phyloP scores from a whole-genome alignment of 2,329 filamentous ascomycete genomes.

The Diaporthe amygdali region DNA sequence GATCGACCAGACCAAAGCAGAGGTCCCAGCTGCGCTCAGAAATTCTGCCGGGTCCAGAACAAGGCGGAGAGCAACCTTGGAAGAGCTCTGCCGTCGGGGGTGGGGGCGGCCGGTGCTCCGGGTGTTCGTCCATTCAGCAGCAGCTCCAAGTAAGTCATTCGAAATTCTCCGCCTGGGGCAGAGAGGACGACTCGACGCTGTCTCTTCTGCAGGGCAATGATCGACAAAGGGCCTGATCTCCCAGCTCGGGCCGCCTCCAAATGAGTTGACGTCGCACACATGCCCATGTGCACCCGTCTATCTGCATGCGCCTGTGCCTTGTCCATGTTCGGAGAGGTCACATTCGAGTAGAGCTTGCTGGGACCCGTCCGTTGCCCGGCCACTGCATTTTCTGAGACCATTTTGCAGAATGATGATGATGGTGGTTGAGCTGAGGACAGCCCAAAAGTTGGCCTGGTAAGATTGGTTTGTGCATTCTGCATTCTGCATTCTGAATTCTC shows the following conservation, averaged over 20 bases:
- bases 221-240: neutral
- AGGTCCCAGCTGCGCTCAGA: neutral
- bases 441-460: neutral
- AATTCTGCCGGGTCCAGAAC: slow-evolving; percentile 12
- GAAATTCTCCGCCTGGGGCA: slow-evolving; percentile 3
- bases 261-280: slow-evolving; percentile 14
- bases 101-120: slow-evolving; percentile 6
- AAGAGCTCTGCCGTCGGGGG: slow-evolving; percentile 10
- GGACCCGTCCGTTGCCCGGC: slow-evolving; percentile 25
- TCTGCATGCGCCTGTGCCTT: neutral
- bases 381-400: slow-evolving; percentile 19
- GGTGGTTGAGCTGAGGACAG: neutral
- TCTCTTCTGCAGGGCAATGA: slow-evolving; percentile 3
- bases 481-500: neutral
- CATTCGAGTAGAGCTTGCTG: neutral
- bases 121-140: neutral
- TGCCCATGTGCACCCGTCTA: slow-evolving; percentile 3
- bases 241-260: slow-evolving; percentile 24
- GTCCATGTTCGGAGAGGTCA: neutral
- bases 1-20: too few species aligned
- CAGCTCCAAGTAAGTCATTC: neutral
- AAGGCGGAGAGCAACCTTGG: slow-evolving; percentile 1
- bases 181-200: neutral
- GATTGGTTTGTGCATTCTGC: slow-evolving; percentile 1
- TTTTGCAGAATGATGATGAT: neutral